Base-by-base conservation (phyloP, 2,329 filamentous ascomycete species). In the Orbilia ellipsospora region DNA sequence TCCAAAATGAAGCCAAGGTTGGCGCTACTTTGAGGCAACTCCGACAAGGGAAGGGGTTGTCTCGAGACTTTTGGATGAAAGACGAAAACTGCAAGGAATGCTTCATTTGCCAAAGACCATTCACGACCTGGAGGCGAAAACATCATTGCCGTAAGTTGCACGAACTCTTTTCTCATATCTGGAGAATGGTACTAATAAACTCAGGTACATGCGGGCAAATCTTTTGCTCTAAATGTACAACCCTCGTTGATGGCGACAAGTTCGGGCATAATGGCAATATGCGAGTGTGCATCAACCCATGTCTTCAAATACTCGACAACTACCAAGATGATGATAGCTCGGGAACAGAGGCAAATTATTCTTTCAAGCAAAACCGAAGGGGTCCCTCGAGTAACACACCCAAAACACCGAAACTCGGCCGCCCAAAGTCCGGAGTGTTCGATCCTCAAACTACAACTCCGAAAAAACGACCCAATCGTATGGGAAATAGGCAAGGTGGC, bases 31-130 rank as follows among this genome's bases (percentile, higher is more conserved):
- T 79, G 20, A 67, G 78, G 59, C 90, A 91, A 78, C 90, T 97
- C 85, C 89, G 91, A 77, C 92, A 92, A 80, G 93, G 94, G 80
- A 90, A 99, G 36, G 73, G 67, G 6, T 84, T 98, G 54, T 96
- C 92, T 81, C 95, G 94, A 80, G 94, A 98, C 79, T 98, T 97
- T 79, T 98, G 94, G 95, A 99, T 99, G 95, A 92, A 93, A 73
- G 95, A 99, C 81, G 95, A 98, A 80, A 97, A 96, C 77, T 96
- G 94, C 73, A 98, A 96, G 81, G 94, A 97, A 80, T 99, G 95
- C 80, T 99, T 97, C 81, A 88, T 92, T 52, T 99, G 95, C 80
- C 92, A 92, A 52, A 91, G 92, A 72, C 88, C 92, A 1, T 99
- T 99, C 80, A 93, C 93, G 0, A 95, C 94, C 0, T 98, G 98